Evolutionary conservation across 108 stramenopile species (phyloP).

Genomic region (Chaetoceros muelleri): DNA sequence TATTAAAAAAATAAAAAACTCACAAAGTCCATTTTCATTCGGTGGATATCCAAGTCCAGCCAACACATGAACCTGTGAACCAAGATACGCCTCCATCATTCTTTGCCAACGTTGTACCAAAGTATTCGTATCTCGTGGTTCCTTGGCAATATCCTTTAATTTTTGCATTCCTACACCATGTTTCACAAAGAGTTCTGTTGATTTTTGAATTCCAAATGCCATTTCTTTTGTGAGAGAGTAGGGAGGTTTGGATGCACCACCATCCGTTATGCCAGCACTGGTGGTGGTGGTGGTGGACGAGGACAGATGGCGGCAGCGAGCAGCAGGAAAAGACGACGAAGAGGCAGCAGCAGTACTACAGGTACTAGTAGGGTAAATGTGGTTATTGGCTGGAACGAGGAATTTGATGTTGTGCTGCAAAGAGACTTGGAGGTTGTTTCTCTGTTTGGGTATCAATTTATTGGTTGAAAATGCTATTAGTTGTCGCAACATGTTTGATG

Average conservation of each 20-base stretch:
- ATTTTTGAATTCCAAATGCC: constrained; percentile 36
- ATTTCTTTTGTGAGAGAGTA: constrained; percentile 39
- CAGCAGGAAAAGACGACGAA: too few relatives aligned
- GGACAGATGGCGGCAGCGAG: too few relatives aligned
- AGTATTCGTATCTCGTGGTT: constrained; percentile 18
- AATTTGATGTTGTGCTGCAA: too few relatives aligned
- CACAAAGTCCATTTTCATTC: constrained; percentile 53
- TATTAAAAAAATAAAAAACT: not conserved
- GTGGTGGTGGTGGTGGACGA: too few relatives aligned
- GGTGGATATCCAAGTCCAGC: constrained; percentile 58
- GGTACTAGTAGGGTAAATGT: too few relatives aligned
- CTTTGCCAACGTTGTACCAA: constrained; percentile 72
- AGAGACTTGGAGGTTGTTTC: too few relatives aligned
- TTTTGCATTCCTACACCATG: constrained; percentile 49
- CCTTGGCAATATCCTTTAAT: constrained; percentile 28
- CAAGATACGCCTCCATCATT: constrained; percentile 73
- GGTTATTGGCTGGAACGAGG: too few relatives aligned
- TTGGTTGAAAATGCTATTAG: too few relatives aligned
- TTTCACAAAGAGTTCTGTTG: constrained; percentile 40
- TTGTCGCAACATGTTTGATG: too few relatives aligned
- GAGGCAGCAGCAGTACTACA: too few relatives aligned
- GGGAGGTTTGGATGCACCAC: constrained; percentile 28
- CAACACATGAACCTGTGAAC: constrained; percentile 63
- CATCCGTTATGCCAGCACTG: too few relatives aligned
- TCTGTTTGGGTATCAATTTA: too few relatives aligned